phyloP scores from a whole-genome alignment of 331 rosid genomes.

The Arachis monticola region DNA sequence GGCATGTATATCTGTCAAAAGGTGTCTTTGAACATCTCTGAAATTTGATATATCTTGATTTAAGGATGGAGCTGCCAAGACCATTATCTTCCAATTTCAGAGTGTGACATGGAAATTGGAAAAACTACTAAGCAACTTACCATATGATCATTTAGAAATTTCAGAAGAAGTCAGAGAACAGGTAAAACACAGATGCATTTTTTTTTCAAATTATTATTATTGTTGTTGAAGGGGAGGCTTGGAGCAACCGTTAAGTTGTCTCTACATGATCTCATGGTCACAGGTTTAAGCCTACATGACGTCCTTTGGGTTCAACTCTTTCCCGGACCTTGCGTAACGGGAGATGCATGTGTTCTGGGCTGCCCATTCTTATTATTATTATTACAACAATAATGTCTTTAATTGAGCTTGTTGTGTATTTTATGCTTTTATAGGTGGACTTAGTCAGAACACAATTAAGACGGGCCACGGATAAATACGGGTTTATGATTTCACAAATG shows the following conservation, averaged over 20 bases:
- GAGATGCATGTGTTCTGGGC: no score
- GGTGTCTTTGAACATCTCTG: constrained; percentile 59
- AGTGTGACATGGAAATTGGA: constrained; percentile 91
- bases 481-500: constrained; percentile 58
- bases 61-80: constrained; percentile 80
- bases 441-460: constrained; percentile 84
- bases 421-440: constrained; percentile 67
- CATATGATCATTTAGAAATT: constrained; percentile 68
- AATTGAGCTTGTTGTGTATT: constrained; percentile 24
- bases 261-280: no score
- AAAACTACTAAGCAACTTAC: constrained; percentile 68
- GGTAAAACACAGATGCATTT: constrained; percentile 51
- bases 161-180: constrained; percentile 96
- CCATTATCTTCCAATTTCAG: constrained; percentile 74
- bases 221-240: not conserved
- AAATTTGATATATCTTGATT: constrained; percentile 62
- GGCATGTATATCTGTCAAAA: constrained; percentile 42
- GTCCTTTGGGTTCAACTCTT: no score
- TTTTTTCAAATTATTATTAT: not conserved
- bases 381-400: not conserved
- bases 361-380: no score
- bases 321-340: no score
- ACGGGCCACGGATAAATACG: constrained; percentile 84
- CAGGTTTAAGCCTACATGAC: no score
- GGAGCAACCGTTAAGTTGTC: no score